These are phyloP conservation scores for Strobilomyces echinocephalus DNA, from an alignment of 768 basidiomycete genomes.

Conservation along the genomic window DNA sequence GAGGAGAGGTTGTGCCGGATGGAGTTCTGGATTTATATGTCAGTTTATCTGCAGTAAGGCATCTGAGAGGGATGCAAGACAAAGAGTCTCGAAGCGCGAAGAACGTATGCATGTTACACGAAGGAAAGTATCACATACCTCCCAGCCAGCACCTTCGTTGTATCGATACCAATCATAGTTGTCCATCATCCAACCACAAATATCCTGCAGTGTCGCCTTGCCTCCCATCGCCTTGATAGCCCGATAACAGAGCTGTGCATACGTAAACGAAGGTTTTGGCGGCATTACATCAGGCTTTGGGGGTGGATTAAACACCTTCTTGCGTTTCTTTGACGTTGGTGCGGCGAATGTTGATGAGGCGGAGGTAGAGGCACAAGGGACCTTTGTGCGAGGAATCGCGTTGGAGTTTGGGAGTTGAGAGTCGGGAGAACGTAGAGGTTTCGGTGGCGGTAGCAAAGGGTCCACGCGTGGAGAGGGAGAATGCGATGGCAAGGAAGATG, in stretches of 20 bases:
- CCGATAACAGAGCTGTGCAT: conserved; percentile 87
- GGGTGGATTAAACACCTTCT: conserved; percentile 46
- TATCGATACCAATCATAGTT: conserved; percentile 88
- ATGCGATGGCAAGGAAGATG: conserved; percentile 73
- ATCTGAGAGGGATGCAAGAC: neutral
- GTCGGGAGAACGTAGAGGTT: conserved; percentile 43
- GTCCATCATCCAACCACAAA: conserved; percentile 87
- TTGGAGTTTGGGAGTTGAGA: conserved; percentile 63
- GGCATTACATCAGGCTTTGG: conserved; percentile 74
- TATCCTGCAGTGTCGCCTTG: conserved; percentile 87
- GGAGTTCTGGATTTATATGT: conserved; percentile 59
- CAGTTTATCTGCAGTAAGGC: conserved; percentile 6
- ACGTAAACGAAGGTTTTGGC: conserved; percentile 85
- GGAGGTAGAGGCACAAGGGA: conserved; percentile 25
- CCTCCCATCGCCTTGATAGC: conserved; percentile 79
- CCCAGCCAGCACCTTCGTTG: conserved; percentile 82
- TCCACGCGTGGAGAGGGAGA: conserved; percentile 59
- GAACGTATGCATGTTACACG: neutral
- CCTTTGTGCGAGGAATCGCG: conserved; percentile 44
- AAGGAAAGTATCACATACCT: conserved; percentile 48
- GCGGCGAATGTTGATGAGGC: conserved; percentile 11
- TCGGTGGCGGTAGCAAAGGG: conserved; percentile 40
- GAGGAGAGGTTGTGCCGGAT: conserved; percentile 95
- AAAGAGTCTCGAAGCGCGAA: neutral
- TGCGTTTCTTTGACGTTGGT: conserved; percentile 58